These are phyloP conservation scores for Hypoxylon sp. DNA, from an alignment of 2,329 filamentous ascomycete species.

Conservation along the genomic window DNA sequence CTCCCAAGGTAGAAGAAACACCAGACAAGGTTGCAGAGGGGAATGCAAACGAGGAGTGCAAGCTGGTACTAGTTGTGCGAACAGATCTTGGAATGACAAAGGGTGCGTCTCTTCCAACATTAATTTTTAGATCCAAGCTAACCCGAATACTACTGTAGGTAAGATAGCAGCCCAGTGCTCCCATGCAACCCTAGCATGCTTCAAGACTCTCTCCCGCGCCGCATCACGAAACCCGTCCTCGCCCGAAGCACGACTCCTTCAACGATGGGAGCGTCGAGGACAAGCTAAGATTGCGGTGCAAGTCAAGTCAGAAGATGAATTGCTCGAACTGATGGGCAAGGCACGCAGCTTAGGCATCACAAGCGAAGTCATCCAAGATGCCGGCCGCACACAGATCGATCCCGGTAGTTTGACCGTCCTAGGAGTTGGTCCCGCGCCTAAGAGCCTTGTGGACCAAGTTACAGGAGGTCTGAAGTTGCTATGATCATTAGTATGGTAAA, in stretches of 20 bases:
- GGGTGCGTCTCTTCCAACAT: conserved; percentile 63
- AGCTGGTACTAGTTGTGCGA: conserved; percentile 89
- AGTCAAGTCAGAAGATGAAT: conserved; percentile 84
- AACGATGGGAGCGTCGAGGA: conserved; percentile 84
- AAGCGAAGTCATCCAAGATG: conserved; percentile 90
- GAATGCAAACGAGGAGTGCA: conserved; percentile 79
- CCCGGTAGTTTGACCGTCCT: conserved; percentile 91
- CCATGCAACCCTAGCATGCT: conserved; percentile 97
- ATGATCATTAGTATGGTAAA: no score
- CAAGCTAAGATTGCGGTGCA: conserved; percentile 96
- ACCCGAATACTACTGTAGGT: conserved; percentile 60
- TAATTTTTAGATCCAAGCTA: conserved; percentile 10
- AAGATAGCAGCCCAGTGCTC: conserved; percentile 97
- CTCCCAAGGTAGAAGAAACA: conserved; percentile 26
- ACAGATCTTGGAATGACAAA: conserved; percentile 98
- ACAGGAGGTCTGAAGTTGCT: conserved; percentile 47
- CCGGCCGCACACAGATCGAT: conserved; percentile 96
- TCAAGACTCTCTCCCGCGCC: conserved; percentile 76
- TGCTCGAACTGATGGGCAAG: conserved; percentile 76
- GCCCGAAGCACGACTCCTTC: conserved; percentile 70
- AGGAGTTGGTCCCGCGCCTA: conserved; percentile 82
- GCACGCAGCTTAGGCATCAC: conserved; percentile 86
- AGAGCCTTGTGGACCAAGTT: conserved; percentile 84
- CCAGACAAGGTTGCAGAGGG: conserved; percentile 40
- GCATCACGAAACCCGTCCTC: conserved; percentile 61